A percentile compares a stretch with the other conserved stretches of the same genome.
Conservation (phyloP, 345 rosid genomes). For the Psidium guajava region DNA sequence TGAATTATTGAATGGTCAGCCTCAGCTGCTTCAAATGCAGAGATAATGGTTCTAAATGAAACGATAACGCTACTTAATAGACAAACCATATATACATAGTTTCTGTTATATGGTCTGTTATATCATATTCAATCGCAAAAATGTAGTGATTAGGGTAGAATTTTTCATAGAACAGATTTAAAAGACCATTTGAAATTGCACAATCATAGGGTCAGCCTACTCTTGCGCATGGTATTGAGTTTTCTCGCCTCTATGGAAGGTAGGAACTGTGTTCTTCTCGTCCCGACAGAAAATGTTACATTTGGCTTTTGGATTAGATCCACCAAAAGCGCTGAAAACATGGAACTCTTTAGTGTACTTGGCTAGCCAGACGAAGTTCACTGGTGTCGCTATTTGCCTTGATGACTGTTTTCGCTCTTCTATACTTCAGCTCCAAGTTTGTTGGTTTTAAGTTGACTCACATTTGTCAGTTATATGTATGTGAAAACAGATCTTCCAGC, state of each 20-base stretch:
- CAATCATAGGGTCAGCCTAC: neutral
- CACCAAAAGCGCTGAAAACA: neutral
- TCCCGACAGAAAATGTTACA: neutral
- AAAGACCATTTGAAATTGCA: neutral
- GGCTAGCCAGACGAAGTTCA: neutral
- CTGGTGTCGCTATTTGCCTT: neutral
- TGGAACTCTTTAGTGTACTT: neutral
- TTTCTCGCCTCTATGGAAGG: neutral
- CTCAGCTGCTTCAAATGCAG: neutral
- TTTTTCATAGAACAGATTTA: neutral
- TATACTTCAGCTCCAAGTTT: neutral
- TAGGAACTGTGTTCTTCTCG: neutral
- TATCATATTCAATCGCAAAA: neutral
- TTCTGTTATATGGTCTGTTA: neutral
- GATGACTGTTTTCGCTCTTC: neutral
- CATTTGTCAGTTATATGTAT: neutral
- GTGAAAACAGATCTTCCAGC: slow-evolving; percentile 69
- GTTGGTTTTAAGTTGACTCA: neutral
- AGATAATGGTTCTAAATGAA: neutral
- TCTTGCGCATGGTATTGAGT: neutral
- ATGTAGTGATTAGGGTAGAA: neutral
- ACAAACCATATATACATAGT: neutral
- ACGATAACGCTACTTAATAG: neutral
- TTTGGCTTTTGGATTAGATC: neutral
- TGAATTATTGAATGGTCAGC: neutral